Conservation (phyloP, 2,329 filamentous ascomycete species). For the Pseudogymnoascus sp. region DNA sequence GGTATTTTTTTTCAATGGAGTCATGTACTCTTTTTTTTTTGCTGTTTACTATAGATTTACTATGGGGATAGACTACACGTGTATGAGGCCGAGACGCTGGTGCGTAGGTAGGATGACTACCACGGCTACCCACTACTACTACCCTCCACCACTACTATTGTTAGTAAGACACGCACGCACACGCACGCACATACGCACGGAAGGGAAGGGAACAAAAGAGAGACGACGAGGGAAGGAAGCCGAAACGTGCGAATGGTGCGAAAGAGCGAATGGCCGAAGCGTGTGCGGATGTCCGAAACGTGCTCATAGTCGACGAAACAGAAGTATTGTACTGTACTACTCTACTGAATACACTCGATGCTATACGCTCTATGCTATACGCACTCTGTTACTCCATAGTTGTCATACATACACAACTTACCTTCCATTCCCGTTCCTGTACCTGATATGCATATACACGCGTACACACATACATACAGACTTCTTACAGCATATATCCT, state of each 20-base stretch:
- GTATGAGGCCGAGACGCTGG: not conserved
- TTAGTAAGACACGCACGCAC: too few relatives aligned
- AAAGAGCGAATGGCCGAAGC: too few relatives aligned
- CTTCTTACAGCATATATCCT: not conserved
- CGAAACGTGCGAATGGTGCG: not conserved
- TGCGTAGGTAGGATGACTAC: not conserved
- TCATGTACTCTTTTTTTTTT: not conserved
- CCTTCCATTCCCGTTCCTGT: not conserved
- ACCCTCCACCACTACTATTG: too few relatives aligned
- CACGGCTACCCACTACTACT: too few relatives aligned
- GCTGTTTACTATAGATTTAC: too few relatives aligned
- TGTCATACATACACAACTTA: not conserved
- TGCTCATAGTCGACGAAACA: not conserved
- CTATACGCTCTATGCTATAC: too few relatives aligned
- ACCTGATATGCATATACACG: not conserved
- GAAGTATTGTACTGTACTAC: not conserved
- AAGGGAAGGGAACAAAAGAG: not conserved
- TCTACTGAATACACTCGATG: too few relatives aligned
- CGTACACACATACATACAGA: not conserved
- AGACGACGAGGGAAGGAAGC: not conserved
- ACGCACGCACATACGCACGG: not conserved
- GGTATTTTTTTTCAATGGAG: not conserved
- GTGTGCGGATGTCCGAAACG: not conserved
- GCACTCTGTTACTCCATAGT: too few relatives aligned
- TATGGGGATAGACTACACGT: not conserved